Evolutionary conservation across 202 grass and related monocot species (phyloP).

Genomic region (Schoenoplectus triqueter): DNA sequence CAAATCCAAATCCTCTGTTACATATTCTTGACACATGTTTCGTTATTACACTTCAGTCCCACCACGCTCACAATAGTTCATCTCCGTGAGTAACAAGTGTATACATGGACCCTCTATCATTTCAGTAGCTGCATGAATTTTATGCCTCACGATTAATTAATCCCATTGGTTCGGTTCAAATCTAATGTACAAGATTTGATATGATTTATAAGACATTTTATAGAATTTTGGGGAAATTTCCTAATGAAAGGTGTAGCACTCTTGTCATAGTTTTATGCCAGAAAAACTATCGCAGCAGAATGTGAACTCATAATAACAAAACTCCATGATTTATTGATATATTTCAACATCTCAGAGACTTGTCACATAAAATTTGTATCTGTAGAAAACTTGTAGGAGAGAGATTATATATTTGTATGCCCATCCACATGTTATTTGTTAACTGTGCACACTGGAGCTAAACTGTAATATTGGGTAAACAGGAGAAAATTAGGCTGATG

Average conservation of each 20-base stretch:
- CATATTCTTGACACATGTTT: constrained; percentile 25
- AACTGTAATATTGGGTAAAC: background rate
- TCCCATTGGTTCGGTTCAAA: too few relatives aligned
- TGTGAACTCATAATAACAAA: background rate
- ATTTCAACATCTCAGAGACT: background rate
- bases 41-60: background rate
- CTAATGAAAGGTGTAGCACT: too few relatives aligned
- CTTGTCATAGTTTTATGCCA: too few relatives aligned
- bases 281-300: too few relatives aligned
- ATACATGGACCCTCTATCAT: background rate
- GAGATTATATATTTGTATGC: background rate
- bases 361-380: background rate
- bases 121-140: too few relatives aligned
- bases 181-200: too few relatives aligned
- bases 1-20: constrained; percentile 20
- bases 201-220: too few relatives aligned
- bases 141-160: too few relatives aligned
- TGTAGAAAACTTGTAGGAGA: background rate
- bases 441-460: background rate
- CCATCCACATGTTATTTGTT: constrained; percentile 2
- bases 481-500: constrained; percentile 16
- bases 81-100: background rate
- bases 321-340: background rate
- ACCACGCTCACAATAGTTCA: background rate
- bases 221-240: too few relatives aligned